Conservation (phyloP, 371 early-diverging fungal genomes). For the Lichtheimia hyalospora region DNA sequence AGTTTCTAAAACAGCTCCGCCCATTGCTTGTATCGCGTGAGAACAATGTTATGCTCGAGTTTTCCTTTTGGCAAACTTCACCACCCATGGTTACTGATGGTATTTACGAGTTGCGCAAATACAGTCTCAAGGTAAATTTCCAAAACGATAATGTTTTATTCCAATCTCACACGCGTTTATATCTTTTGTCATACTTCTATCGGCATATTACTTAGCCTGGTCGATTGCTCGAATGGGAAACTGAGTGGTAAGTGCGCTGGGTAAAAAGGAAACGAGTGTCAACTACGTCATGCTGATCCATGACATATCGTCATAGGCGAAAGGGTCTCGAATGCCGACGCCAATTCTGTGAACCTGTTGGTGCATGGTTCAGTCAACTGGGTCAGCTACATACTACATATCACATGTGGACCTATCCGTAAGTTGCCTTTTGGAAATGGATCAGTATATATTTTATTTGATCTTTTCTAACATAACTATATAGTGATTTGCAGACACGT, state of each 20-base stretch:
- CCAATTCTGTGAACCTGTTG: conserved; percentile 87
- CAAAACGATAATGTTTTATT: not conserved
- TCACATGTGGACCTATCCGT: conserved; percentile 92
- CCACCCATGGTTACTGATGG: conserved; percentile 75
- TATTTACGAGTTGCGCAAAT: conserved; percentile 90
- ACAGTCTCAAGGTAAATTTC: conserved; percentile 65
- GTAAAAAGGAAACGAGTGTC: not conserved
- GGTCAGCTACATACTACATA: conserved; percentile 88
- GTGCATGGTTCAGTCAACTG: conserved; percentile 95
- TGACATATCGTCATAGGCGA: conserved; percentile 36
- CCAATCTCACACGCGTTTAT: not conserved
- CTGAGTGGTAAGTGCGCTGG: conserved; percentile 60
- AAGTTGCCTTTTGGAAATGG: conserved; percentile 62
- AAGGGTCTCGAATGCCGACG: conserved; percentile 85
- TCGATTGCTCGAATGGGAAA: conserved; percentile 89
- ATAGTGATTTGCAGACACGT: conserved; percentile 78
- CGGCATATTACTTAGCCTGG: conserved; percentile 64
- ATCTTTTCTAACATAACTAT: not conserved
- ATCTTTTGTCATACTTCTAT: not conserved
- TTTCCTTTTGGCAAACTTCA: conserved; percentile 88
- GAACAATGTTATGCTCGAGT: conserved; percentile 88
- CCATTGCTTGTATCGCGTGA: conserved; percentile 73
- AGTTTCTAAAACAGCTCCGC: conserved; percentile 64
- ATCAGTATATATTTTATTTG: conserved; percentile 19
- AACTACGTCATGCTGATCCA: too few relatives aligned